These are phyloP conservation scores for Incumbomyces lentus DNA, from an alignment of 2,329 filamentous ascomycete genomes.

Conservation along the genomic window DNA sequence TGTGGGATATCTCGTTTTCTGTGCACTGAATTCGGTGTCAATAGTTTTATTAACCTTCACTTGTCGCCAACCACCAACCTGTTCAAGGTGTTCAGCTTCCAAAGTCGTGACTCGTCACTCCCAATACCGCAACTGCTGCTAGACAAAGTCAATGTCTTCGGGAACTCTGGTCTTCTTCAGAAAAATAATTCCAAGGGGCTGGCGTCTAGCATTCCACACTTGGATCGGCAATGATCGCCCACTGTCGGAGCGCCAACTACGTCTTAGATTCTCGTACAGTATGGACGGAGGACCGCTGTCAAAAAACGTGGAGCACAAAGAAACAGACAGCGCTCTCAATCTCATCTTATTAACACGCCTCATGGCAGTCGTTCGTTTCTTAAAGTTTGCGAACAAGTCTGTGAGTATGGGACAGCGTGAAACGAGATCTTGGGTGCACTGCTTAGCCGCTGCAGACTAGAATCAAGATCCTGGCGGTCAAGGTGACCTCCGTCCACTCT, in stretches of 20 bases:
- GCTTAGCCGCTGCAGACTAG: slow-evolving; percentile 6
- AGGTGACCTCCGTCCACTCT: background rate
- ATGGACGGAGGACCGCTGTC: no score
- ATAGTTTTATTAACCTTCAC: background rate
- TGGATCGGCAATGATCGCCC: slow-evolving; percentile 3
- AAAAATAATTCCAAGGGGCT: slow-evolving; percentile 1
- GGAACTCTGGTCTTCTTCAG: background rate
- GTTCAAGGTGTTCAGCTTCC: background rate
- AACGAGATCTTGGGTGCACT: slow-evolving; percentile 3
- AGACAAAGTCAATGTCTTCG: background rate
- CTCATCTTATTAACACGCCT: slow-evolving; percentile 1
- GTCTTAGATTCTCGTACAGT: background rate
- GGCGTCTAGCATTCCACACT: background rate
- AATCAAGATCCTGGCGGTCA: slow-evolving; percentile 2
- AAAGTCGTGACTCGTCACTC: background rate
- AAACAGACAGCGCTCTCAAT: background rate
- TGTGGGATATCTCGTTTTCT: background rate
- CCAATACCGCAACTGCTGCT: background rate
- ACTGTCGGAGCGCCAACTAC: background rate
- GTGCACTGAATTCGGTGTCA: background rate
- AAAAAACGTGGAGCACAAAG: slow-evolving; percentile 1
- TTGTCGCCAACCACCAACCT: background rate
- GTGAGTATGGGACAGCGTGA: slow-evolving; percentile 2
- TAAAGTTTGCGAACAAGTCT: background rate
- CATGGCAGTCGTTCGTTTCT: background rate